Evolutionary conservation across 805 yeast genomes (phyloP).

Genomic region (Candida manassasensis): DNA sequence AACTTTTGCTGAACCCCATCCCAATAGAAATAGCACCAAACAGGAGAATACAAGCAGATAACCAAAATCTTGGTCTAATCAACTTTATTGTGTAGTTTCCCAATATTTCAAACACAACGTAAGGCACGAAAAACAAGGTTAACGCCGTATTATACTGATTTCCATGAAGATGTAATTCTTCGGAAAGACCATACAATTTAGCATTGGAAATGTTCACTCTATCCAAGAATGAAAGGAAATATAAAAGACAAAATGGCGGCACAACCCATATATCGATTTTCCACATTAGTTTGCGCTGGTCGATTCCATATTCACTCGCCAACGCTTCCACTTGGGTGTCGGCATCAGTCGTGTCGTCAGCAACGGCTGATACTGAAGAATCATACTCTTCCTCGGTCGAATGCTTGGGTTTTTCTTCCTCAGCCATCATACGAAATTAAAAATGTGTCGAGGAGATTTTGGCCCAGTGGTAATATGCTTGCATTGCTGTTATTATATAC

Average conservation of each 20-base stretch:
- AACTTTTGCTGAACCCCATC: constrained; percentile 59
- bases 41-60: constrained; percentile 51
- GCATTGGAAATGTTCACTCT: constrained; percentile 83
- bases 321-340: constrained; percentile 15
- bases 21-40: constrained; percentile 64
- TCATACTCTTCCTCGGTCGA: no score
- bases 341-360: constrained; percentile 3
- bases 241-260: constrained; percentile 71
- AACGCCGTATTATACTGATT: constrained; percentile 61
- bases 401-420: no score
- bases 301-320: constrained; percentile 38
- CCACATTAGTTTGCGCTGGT: constrained; percentile 53
- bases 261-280: constrained; percentile 67
- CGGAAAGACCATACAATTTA: constrained; percentile 61
- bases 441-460: no score
- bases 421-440: no score
- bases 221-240: constrained; percentile 73
- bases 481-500: no score
- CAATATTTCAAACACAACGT: constrained; percentile 58
- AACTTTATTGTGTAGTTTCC: constrained; percentile 58
- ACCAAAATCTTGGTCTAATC: constrained; percentile 62
- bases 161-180: constrained; percentile 50
- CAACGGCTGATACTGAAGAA: no score
- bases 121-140: constrained; percentile 70
- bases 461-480: no score